Evolutionary conservation across 2,329 filamentous ascomycete species (phyloP), one percentile per base, ranked within the genome.

Genomic region (Purpureocillium takamizusanense): DNA sequence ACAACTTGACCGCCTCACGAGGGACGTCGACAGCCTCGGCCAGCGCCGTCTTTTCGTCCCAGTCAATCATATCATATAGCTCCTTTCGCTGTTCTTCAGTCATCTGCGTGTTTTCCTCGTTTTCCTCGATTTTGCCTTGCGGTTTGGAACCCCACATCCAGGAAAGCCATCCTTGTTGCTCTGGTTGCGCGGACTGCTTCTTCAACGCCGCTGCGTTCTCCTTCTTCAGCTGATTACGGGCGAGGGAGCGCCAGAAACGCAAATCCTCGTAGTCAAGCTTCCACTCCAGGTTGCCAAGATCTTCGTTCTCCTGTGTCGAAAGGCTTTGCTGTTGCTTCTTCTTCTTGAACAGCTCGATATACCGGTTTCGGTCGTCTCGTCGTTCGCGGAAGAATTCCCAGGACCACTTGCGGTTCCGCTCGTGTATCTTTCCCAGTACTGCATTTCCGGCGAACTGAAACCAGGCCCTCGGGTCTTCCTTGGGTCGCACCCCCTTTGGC

Each of bases 271-370:
- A 98, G 27, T 74, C 80, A 2, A 95, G 72, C 56, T 95, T 95
- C 67, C 76, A 78, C 57, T 99, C 92, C 3, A 99, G 72, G 35
- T 71, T 71, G 32, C 81, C 76, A 2, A 95, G 56, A 30, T 89
- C 84, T 33, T 82, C 78, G 2, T 61, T 70, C 49, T 98, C 92
- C 7, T 81, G 69, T 0, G 79, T 59, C 0, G 78, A 72, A 10
- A 95, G 65, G 43, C 85, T 83, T 43, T 80, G 78, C 50, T 77
- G 81, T 45, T 82, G 76, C 54, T 87, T 88, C 60, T 81, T 86
- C 66, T 95, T 95, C 62, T 97, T 98, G 74, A 97, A 99, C 1
- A 98, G 66, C 43, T 87, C 79, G 43, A 97, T 95, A 57, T 98
- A 99, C 33, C 78, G 77, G 43, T 78, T 76, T 34, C 92, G 84